Percentiles rank a stretch among this genome's conserved stretches.
Evolutionary conservation across 2,329 filamentous ascomycete species (phyloP).

Genomic region (Scytalidium sp.): DNA sequence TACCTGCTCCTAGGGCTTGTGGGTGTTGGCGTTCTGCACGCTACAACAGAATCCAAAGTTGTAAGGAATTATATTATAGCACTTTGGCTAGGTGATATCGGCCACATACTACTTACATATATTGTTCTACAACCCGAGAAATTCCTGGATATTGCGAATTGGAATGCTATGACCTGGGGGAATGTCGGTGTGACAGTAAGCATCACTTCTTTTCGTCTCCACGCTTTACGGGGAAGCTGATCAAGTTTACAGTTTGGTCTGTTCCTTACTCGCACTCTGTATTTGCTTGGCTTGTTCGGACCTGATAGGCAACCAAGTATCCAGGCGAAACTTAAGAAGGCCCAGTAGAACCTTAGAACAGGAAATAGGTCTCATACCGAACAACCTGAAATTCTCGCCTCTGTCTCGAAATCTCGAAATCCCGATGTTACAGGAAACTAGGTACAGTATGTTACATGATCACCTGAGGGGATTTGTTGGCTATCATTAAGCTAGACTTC

Average conservation of each 20-base stretch:
- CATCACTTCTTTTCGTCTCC: conserved; percentile 4
- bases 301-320: conserved; percentile 29
- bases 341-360: too few species aligned
- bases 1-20: conserved; percentile 65
- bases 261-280: conserved; percentile 53
- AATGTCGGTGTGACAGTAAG: conserved; percentile 66
- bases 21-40: conserved; percentile 60
- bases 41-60: conserved; percentile 62
- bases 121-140: conserved; percentile 53
- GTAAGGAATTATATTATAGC: conserved; percentile 66
- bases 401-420: too few species aligned
- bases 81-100: conserved; percentile 62
- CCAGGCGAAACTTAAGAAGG: background rate
- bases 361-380: too few species aligned
- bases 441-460: too few species aligned
- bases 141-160: conserved; percentile 50
- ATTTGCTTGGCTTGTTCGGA: conserved; percentile 59
- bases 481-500: too few species aligned
- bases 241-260: conserved; percentile 42
- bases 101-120: conserved; percentile 63
- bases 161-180: conserved; percentile 72
- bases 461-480: too few species aligned
- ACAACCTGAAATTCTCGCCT: too few species aligned
- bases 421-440: too few species aligned
- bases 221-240: conserved; percentile 1